A percentile compares a stretch with the other conserved stretches of the same genome.
Conservation (phyloP, 257 asterid species). For the Solanum ossicruentum region DNA sequence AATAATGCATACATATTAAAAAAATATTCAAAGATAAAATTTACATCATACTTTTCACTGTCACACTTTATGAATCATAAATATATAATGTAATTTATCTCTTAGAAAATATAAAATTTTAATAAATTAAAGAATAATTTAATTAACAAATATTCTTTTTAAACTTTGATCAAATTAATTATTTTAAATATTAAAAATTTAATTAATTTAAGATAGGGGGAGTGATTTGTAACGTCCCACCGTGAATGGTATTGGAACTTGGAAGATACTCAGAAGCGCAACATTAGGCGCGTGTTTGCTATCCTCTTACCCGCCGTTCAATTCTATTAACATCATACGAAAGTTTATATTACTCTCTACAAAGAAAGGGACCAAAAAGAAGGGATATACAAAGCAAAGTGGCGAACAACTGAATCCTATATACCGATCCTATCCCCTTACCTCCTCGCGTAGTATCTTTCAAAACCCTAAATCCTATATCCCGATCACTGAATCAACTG, state of each 20-base stretch:
- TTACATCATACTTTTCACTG: no score
- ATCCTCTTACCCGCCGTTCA: not conserved
- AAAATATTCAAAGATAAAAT: no score
- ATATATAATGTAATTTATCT: no score
- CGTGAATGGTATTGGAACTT: not conserved
- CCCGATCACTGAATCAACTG: not conserved
- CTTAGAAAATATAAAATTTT: no score
- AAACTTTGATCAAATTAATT: no score
- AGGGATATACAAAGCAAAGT: not conserved
- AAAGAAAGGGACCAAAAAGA: not conserved
- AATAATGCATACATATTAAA: no score
- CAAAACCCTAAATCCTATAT: not conserved
- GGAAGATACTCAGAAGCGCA: not conserved
- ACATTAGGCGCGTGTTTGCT: not conserved
- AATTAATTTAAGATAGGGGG: no score
- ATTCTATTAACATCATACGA: not conserved
- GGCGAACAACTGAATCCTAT: not conserved
- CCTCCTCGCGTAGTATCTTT: not conserved
- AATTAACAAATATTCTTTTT: no score
- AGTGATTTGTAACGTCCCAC: not conserved
- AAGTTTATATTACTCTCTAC: not conserved
- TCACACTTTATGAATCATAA: no score
- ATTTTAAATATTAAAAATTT: no score
- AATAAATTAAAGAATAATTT: no score
- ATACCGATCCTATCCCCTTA: not conserved